phyloP scores from a whole-genome alignment of 2,329 filamentous ascomycete species.

The Verticillium zaregamsianum region DNA sequence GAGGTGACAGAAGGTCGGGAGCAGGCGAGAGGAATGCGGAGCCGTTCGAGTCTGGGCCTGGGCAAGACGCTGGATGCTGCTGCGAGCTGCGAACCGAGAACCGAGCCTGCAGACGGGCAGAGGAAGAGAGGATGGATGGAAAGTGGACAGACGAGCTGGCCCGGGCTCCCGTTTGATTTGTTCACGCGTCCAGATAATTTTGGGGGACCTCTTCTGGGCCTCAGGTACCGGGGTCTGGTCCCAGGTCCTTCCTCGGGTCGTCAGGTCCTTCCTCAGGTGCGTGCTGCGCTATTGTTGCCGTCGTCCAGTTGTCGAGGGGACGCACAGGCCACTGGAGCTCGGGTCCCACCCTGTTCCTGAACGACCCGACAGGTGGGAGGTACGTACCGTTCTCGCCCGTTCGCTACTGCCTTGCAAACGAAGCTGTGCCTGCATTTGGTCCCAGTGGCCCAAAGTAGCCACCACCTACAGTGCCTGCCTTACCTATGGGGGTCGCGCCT shows the following conservation, averaged over 20 bases:
- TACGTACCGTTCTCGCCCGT: background rate
- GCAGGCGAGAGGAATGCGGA: background rate
- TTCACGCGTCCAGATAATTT: background rate
- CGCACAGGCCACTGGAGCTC: background rate
- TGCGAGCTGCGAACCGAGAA: background rate
- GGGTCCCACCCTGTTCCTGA: background rate
- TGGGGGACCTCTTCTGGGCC: background rate
- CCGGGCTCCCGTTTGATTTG: background rate
- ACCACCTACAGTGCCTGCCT: too few species aligned
- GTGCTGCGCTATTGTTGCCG: background rate
- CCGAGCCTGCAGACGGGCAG: background rate
- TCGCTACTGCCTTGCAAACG: too few species aligned
- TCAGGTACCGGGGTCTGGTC: too few species aligned
- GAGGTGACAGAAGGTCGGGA: background rate
- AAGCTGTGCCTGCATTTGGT: too few species aligned
- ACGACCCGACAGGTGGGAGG: background rate
- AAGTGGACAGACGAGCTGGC: background rate
- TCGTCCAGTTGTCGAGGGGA: background rate
- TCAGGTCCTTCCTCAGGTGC: background rate
- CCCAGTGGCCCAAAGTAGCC: too few species aligned
- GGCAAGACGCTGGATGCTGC: background rate
- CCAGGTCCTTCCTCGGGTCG: too few species aligned
- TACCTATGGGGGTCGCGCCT: too few species aligned
- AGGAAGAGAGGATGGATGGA: background rate
- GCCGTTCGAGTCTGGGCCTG: background rate